Evolutionary conservation across 768 basidiomycete species (phyloP), one percentile per base, ranked within the genome.

Genomic region (Lactarius vividus): DNA sequence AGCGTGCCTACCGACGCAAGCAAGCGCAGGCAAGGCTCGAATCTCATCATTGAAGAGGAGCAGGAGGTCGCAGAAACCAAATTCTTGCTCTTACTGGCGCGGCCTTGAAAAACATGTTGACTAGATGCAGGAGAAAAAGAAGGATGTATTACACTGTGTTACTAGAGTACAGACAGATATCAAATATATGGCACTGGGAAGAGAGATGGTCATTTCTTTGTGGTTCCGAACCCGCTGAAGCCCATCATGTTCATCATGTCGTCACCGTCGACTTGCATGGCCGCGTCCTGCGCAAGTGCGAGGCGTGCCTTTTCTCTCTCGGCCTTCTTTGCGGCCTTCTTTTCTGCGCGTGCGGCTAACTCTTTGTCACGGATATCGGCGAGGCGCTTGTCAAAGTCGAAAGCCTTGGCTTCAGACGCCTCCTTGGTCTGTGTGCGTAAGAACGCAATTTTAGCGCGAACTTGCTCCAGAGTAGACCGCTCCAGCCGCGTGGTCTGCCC

Each of bases 401-500:
- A 99, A n/a, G 88, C 85, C 74, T 97, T 97, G 0, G 92, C 89
- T 31, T 84, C 81, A 0, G 94, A 86, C 9, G 88, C 88, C 49
- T 91, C 88, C 67, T 88, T 89, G 2, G 96, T 96, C 76, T 88
- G 88, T 75, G 92, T 94, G 16, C 96, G 88, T 35, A 99, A 80
- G 42, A 84, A 79, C 0, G 92, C 92, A 77, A 99, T 98, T 66
- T 91, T 88, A 6, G 88, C 88, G 54, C 94, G 91, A 60, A 99
- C 97, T 78, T 99, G 94, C 69, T 88, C 88, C 20, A 98, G 78
- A 0, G 96, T 96, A 2, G 97, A 98, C 20, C 95, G 85, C 72
- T 88, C 88, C 62, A 97, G 81, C 62, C 88, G 89, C 23, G 96
- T 99, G 2, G 94, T 94, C 79, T 98, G 97, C n/a, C 97, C 97